These are phyloP conservation scores for Rosa persica DNA, from an alignment of 306 rosid species.

Conservation along the genomic window DNA sequence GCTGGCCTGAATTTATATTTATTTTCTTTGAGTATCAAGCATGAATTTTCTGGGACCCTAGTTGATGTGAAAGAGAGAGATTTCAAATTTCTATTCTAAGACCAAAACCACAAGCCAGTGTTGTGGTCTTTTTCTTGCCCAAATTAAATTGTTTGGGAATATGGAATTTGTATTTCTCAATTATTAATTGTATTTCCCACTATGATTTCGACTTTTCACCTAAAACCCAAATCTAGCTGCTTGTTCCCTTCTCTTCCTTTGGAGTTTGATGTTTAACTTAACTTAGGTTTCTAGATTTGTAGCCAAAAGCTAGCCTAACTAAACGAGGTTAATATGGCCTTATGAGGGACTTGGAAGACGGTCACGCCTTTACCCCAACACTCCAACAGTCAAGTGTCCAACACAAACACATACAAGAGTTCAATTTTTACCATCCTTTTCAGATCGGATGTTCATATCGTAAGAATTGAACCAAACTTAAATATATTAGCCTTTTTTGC, in stretches of 20 bases:
- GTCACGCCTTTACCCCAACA: too few species aligned
- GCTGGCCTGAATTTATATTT: background rate
- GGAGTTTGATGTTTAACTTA: constrained; percentile 1
- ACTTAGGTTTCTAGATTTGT: background rate
- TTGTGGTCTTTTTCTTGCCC: constrained; percentile 5
- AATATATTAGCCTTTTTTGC: too few species aligned
- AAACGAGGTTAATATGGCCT: background rate
- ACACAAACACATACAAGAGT: background rate
- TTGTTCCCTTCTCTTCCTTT: background rate
- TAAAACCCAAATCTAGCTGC: background rate
- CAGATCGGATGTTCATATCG: background rate
- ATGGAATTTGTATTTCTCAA: background rate
- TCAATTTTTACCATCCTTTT: too few species aligned
- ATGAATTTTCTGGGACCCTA: constrained; percentile 5
- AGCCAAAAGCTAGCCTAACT: background rate
- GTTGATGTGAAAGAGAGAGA: background rate
- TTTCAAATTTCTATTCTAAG: background rate
- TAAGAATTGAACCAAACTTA: background rate
- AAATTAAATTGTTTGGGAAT: background rate
- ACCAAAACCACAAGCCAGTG: background rate
- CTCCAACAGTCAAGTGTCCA: too few species aligned
- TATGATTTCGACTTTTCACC: constrained; percentile 24
- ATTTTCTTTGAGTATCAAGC: background rate
- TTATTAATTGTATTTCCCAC: background rate
- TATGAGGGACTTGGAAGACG: background rate